Evolutionary conservation across 106 monocot genomes (phyloP).

Genomic region (Dendrobium huoshanense): DNA sequence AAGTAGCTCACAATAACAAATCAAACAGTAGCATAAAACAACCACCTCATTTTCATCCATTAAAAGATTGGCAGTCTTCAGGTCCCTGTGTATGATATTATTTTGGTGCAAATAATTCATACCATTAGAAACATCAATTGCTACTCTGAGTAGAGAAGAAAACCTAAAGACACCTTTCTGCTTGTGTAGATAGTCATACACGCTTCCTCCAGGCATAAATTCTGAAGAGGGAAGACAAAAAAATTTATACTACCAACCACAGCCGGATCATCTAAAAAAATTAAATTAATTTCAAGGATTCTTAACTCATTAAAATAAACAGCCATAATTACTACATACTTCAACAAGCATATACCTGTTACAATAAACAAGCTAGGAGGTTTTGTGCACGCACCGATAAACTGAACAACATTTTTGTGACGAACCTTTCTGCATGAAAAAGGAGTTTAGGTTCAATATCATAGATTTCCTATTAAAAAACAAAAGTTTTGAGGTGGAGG

Average conservation of each 20-base stretch:
- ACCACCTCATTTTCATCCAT: conserved; percentile 43
- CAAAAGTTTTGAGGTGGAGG: not conserved
- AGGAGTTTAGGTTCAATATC: not conserved
- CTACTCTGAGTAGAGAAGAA: conserved; percentile 29
- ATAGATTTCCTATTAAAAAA: not conserved
- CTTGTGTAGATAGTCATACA: conserved; percentile 42
- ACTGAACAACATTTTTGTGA: conserved; percentile 17
- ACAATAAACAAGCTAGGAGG: conserved; percentile 16
- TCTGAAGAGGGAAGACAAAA: conserved; percentile 21
- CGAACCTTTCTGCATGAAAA: conserved; percentile 6
- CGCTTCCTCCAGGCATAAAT: conserved; percentile 43
- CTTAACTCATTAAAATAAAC: not conserved
- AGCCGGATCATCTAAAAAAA: not conserved
- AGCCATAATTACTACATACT: not conserved
- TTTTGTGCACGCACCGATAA: conserved; percentile 19
- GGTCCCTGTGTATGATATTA: conserved; percentile 45
- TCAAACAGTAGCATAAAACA: conserved; percentile 5
- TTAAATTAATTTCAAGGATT: not conserved
- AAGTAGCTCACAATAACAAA: not conserved
- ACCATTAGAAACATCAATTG: conserved; percentile 43
- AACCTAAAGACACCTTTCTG: conserved; percentile 16
- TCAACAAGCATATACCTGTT: conserved; percentile 3
- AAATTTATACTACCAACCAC: conserved; percentile 3
- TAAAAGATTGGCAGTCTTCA: conserved; percentile 51
- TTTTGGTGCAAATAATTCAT: conserved; percentile 54